Base-by-base conservation (phyloP, 768 basidiomycete genomes). In the Scleroderma citrinum region DNA sequence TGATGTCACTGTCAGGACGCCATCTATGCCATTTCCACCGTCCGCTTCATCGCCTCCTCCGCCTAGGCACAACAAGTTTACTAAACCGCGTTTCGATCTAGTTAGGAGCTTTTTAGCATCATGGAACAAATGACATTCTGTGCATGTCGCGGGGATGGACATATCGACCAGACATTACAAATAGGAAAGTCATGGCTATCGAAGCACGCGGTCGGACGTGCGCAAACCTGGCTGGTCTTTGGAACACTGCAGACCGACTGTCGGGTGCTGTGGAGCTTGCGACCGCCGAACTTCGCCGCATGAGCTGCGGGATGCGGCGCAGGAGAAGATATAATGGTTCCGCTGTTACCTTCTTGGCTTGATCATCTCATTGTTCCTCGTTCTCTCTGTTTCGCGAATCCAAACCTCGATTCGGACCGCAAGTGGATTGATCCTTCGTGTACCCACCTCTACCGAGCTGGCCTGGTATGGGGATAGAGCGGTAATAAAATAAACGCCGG, bases 401-500 rank as follows among this genome's bases (percentile, higher is more conserved):
- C n/a, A n/a, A n/a, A n/a, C n/a, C n/a, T 62, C 55, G 40, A 42
- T 10, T 17, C 23, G 17, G 21, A 26, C 10, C 24, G 21, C 35
- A 52, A 44, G 23, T 50, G n/a, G n/a, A n/a, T n/a, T n/a, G n/a
- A n/a, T n/a, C n/a, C n/a, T n/a, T n/a, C n/a, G n/a, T n/a, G n/a
- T n/a, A n/a, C n/a, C n/a, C 40, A 55, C 46, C 5, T 53, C 31
- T 24, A 31, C 63, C 45, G 19, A 65, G 54, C 38, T 55, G 51
- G 47, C 61, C 56, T 17, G 49, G 59, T 64, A 61, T 62, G 53
- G 62, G 36, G 34, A 11, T 32, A 35, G 29, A 34, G 38, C 20
- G 21, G n/a, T 21, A 38, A 53, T 59, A 59, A 60, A 53, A 61
- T 56, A 61, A 61, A 51, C 47, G 54, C 48, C 45, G 53, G 55